Conservation (phyloP, 768 basidiomycete genomes). For the Rhodotorula paludigena region DNA sequence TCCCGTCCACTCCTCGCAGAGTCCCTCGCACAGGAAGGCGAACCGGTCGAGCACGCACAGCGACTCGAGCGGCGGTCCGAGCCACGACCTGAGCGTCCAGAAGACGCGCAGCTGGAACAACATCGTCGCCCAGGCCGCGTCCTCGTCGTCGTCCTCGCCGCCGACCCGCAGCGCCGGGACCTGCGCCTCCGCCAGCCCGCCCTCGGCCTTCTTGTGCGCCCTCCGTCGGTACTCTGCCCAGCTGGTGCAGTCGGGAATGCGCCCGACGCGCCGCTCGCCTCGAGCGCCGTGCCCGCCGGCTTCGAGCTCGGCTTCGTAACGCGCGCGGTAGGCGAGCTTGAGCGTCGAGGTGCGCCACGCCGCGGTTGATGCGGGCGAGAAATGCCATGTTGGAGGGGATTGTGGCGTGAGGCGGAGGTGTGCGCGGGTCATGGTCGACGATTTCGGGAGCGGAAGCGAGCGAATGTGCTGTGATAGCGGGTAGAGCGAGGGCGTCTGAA, state of each 20-base stretch:
- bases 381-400: slow-evolving; percentile 27
- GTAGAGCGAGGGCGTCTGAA: slow-evolving; percentile 13
- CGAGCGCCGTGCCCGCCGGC: neutral
- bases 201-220: slow-evolving; percentile 2
- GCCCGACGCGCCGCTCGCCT: slow-evolving; percentile 17
- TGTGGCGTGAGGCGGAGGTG: slow-evolving; percentile 36
- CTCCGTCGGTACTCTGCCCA: slow-evolving; percentile 14
- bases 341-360: slow-evolving; percentile 11
- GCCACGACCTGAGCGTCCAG: slow-evolving; percentile 32
- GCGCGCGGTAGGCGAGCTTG: slow-evolving; percentile 28
- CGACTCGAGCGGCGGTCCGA: slow-evolving; percentile 27
- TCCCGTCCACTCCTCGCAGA: neutral
- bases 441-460: neutral
- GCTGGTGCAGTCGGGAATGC: slow-evolving; percentile 6
- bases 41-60: slow-evolving; percentile 31
- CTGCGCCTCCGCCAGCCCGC: neutral
- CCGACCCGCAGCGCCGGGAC: slow-evolving; percentile 1
- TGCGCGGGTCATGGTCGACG: neutral
- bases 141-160: neutral
- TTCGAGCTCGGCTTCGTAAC: slow-evolving; percentile 24
- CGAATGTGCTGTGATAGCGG: slow-evolving; percentile 1
- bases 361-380: neutral
- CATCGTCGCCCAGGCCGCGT: slow-evolving; percentile 3
- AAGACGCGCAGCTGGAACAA: slow-evolving; percentile 20
- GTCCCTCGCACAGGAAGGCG: slow-evolving; percentile 14